Conservation (phyloP, 2,329 filamentous ascomycete genomes). For the Phialophora tarda region DNA sequence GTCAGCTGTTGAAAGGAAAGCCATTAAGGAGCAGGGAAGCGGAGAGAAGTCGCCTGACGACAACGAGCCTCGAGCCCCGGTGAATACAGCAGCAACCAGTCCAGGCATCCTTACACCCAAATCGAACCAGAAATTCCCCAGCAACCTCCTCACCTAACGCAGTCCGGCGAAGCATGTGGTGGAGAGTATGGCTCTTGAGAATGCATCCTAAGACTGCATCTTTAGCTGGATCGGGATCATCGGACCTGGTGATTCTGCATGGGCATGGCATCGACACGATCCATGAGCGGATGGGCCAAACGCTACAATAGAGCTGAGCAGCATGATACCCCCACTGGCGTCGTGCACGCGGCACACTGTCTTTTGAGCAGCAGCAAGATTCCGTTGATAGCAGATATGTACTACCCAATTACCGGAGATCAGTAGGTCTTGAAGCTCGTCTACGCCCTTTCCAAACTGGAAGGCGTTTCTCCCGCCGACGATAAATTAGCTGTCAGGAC, state of each 20-base stretch:
- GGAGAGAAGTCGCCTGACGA: neutral
- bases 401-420: neutral
- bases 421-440: neutral
- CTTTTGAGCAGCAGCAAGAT: neutral
- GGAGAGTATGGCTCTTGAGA: neutral
- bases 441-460: neutral
- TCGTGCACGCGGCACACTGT: neutral
- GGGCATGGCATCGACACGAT: neutral
- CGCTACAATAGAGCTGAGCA: neutral
- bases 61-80: slow-evolving; percentile 1
- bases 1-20: slow-evolving; percentile 10
- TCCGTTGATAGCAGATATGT: neutral
- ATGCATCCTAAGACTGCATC: neutral
- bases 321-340: neutral
- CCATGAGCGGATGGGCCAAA: neutral
- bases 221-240: neutral
- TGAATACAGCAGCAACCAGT: slow-evolving; percentile 12
- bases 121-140: neutral
- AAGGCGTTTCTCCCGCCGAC: neutral
- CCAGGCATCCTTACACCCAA: slow-evolving; percentile 14
- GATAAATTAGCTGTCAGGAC: neutral
- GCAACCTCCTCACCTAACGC: neutral
- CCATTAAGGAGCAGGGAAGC: neutral
- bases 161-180: neutral
- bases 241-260: neutral